Conservation (phyloP, 176 grass and related monocot genomes). For the Saccharum officinarum region DNA sequence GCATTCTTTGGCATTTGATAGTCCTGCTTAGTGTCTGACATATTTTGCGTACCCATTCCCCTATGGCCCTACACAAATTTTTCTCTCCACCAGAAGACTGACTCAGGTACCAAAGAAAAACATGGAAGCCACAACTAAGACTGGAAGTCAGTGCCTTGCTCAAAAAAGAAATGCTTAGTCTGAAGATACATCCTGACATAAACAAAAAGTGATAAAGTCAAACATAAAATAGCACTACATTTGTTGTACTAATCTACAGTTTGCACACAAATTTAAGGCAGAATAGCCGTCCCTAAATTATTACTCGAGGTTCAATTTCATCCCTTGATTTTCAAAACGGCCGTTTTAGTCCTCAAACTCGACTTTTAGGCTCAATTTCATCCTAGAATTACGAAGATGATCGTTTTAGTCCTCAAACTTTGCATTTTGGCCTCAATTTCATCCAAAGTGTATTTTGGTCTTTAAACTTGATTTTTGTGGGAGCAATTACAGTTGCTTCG, state of each 20-base stretch:
- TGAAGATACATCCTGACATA: conserved; percentile 7
- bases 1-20: conserved; percentile 21
- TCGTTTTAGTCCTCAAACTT: too few species aligned
- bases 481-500: too few species aligned
- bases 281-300: too few species aligned
- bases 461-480: too few species aligned
- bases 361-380: too few species aligned
- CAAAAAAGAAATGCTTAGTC: not conserved
- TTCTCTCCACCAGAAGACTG: not conserved
- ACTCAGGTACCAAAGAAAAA: not conserved
- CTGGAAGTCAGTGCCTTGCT: not conserved
- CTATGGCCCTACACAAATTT: not conserved
- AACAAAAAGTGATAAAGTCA: not conserved
- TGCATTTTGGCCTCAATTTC: too few species aligned
- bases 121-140: not conserved
- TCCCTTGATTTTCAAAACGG: too few species aligned
- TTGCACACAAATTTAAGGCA: not conserved
- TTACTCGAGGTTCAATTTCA: too few species aligned
- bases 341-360: too few species aligned
- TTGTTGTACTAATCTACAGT: not conserved
- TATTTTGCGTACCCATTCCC: not conserved
- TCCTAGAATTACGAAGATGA: too few species aligned
- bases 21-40: not conserved
- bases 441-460: too few species aligned
- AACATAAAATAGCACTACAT: not conserved